Evolutionary conservation across 1,139 yeast genomes (phyloP), one percentile per base, ranked within the genome.

Genomic region (Kodamaea fungicola): DNA sequence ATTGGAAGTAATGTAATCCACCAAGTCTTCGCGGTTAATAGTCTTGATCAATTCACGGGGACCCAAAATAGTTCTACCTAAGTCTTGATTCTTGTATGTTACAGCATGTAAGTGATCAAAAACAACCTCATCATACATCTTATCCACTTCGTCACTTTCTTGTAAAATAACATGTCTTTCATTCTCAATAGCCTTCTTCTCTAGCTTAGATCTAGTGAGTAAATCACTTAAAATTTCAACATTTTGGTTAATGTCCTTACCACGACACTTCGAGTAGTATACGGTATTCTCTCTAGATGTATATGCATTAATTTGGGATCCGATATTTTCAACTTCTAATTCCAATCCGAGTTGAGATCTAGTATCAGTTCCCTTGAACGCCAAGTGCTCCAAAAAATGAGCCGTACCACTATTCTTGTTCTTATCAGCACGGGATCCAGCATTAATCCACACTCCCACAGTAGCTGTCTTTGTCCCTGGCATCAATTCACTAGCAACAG

Each of bases 251-350:
- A 94, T 81, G 54, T 92, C 96, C 32, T 74, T 73, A 50, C 80
- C 76, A 48, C 90, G 71, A 32, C 97, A 80, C 62, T 88, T 89
- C 40, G 97, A 96, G 59, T 90, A 92, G 62, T 90, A 92, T 9
- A 92, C 98, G 1, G 99, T 92, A 61, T 90, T 92, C 57, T 92
- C 99, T 54, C 99, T 78, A 10, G 96, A 87, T 3, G 98, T 92
- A 65, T 92, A 92, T 12, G 98, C 98, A 60, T 94, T 94, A 54
- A 92, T 76, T 63, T 92, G 98, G 25, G 96, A 90, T 3, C 99
- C 99, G 57, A 92, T 77, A 65, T 92, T 86, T 62, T 92, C 99
- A 43, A 92, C 88, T 62, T 92, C 98, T 37, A 90, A 71, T 62
- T 92, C 99, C 40, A 92, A 73, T 42, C 80, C 80, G 42, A 80